These are phyloP conservation scores for Fistulifera pelliculosa DNA, from an alignment of 108 stramenopile genomes.

Conservation along the genomic window DNA sequence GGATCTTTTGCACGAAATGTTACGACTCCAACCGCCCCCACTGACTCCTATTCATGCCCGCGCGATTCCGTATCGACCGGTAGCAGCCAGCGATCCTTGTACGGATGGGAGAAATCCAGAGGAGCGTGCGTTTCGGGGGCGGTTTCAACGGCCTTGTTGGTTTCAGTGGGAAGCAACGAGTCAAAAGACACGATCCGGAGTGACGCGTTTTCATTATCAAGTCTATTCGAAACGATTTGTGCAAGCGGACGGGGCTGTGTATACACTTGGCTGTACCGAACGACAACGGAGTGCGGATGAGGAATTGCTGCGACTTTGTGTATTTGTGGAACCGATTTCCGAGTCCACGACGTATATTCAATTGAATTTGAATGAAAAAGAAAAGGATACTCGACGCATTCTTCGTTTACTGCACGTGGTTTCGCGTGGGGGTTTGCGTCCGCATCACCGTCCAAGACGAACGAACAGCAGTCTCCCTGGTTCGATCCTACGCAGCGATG, in stretches of 20 bases:
- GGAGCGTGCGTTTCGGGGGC: slow-evolving; percentile 4
- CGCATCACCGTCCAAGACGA: neutral
- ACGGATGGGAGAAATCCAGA: slow-evolving; percentile 21
- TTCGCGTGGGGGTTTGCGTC: slow-evolving; percentile 34
- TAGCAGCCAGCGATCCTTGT: neutral
- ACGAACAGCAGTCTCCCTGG: slow-evolving; percentile 35
- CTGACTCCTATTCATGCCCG: slow-evolving; percentile 44
- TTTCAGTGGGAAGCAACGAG: slow-evolving; percentile 15
- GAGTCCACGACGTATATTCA: no score
- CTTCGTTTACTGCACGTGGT: slow-evolving; percentile 26
- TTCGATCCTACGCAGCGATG: slow-evolving; percentile 56
- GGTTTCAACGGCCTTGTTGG: slow-evolving; percentile 14
- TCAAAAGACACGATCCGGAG: neutral
- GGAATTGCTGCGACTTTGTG: slow-evolving; percentile 2
- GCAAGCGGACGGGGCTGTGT: slow-evolving; percentile 27
- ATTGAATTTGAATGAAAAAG: neutral
- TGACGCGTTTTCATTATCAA: neutral
- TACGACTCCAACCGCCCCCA: slow-evolving; percentile 35
- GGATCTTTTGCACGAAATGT: slow-evolving; percentile 36
- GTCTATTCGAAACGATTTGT: slow-evolving; percentile 26
- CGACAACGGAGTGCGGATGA: slow-evolving; percentile 29
- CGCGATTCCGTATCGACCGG: slow-evolving; percentile 25
- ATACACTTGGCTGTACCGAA: slow-evolving; percentile 29
- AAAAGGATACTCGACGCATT: neutral
- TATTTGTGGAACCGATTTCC: no score